Percentiles rank a stretch among this genome's conserved stretches.
These are phyloP conservation scores for Monocercomonoides exilis DNA, from an alignment of 78 protist genomes.

Conservation along the genomic window DNA sequence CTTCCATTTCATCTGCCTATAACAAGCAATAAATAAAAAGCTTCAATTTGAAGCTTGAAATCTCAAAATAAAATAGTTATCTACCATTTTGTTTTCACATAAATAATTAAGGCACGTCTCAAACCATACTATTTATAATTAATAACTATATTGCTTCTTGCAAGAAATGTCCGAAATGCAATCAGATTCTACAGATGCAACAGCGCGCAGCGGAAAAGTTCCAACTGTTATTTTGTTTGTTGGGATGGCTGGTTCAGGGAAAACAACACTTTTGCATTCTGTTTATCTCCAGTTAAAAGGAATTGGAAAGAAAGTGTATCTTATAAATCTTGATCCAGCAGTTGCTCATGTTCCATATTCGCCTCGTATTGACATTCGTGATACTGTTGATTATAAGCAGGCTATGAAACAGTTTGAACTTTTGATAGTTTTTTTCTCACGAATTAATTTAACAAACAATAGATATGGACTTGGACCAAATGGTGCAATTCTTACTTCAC, in stretches of 20 bases:
- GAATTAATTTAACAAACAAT: background rate
- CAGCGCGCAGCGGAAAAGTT: too few relatives aligned
- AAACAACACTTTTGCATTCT: constrained; percentile 82
- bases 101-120: too few relatives aligned
- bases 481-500: constrained; percentile 91
- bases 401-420: constrained; percentile 81
- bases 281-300: constrained; percentile 45
- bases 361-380: constrained; percentile 93
- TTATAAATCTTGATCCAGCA: constrained; percentile 78
- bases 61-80: too few relatives aligned
- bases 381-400: constrained; percentile 87
- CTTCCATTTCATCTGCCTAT: too few relatives aligned
- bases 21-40: too few relatives aligned
- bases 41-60: too few relatives aligned
- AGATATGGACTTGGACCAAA: constrained; percentile 88
- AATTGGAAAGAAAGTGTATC: constrained; percentile 46
- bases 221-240: constrained; percentile 68
- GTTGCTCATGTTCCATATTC: constrained; percentile 56
- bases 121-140: too few relatives aligned
- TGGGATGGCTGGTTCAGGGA: constrained; percentile 98
- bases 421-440: background rate
- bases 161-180: too few relatives aligned
- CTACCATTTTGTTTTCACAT: too few relatives aligned
- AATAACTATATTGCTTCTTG: too few relatives aligned
- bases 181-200: too few relatives aligned